Conservation (phyloP, 345 rosid genomes). For the Dovyalis caffra region DNA sequence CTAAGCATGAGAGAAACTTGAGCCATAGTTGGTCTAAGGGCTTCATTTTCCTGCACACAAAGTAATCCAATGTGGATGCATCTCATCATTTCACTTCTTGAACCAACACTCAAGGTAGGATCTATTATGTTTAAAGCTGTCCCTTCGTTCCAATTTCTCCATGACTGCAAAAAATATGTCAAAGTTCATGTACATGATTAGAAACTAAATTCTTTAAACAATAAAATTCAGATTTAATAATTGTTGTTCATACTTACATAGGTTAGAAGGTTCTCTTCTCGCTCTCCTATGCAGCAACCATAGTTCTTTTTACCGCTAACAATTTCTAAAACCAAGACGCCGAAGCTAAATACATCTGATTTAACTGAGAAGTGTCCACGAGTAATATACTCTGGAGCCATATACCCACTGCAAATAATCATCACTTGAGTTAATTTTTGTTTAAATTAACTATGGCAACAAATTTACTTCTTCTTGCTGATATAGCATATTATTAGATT, state of each 20-base stretch:
- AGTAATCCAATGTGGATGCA: slow-evolving; percentile 55
- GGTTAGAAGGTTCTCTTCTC: slow-evolving; percentile 9
- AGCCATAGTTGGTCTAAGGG: slow-evolving; percentile 21
- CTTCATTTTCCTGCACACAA: slow-evolving; percentile 52
- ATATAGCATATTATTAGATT: no score
- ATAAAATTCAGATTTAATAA: neutral
- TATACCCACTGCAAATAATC: slow-evolving; percentile 11
- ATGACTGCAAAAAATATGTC: slow-evolving; percentile 15
- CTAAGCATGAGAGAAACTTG: neutral
- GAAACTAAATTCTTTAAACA: no score
- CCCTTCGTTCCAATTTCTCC: slow-evolving; percentile 30
- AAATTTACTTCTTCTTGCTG: no score
- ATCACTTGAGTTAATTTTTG: neutral
- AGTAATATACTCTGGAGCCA: slow-evolving; percentile 26
- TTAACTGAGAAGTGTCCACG: slow-evolving; percentile 7
- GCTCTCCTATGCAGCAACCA: neutral
- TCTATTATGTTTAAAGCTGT: slow-evolving; percentile 12
- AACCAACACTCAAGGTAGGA: neutral
- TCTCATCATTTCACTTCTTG: slow-evolving; percentile 33
- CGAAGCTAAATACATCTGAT: slow-evolving; percentile 19
- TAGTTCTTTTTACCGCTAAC: slow-evolving; percentile 17
- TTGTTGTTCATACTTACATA: slow-evolving; percentile 11
- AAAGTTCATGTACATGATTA: neutral
- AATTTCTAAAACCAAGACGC: slow-evolving; percentile 29
- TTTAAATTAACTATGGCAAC: no score